phyloP scores from a whole-genome alignment of 805 yeast species.

The Groenewaldozyma tartarivorans region DNA sequence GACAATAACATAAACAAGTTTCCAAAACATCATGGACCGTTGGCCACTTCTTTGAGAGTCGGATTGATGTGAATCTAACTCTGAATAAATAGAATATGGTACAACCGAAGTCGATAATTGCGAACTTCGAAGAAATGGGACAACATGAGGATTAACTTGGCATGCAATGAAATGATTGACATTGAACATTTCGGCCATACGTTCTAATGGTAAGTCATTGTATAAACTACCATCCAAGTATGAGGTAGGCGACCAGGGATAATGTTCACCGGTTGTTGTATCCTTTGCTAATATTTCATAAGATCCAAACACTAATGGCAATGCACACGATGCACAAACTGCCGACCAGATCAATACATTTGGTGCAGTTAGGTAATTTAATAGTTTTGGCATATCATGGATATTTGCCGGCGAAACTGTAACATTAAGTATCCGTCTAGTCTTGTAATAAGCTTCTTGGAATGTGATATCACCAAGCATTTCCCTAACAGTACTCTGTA shows the following conservation, averaged over 20 bases:
- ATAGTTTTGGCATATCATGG: conserved; percentile 81
- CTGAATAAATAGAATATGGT: no score
- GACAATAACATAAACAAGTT: conserved; percentile 32
- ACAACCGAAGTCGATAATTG: no score
- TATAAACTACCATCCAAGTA: conserved; percentile 96
- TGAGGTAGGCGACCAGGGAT: conserved; percentile 74
- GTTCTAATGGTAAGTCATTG: conserved; percentile 81
- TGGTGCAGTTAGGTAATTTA: conserved; percentile 90
- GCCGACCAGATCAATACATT: conserved; percentile 89
- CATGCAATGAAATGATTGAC: conserved; percentile 96
- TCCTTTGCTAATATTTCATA: conserved; percentile 78
- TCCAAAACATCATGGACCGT: background rate
- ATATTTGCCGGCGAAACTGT: conserved; percentile 88
- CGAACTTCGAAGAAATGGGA: conserved; percentile 54
- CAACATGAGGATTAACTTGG: conserved; percentile 94
- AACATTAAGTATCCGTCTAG: conserved; percentile 86
- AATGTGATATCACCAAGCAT: conserved; percentile 87
- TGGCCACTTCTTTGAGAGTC: background rate
- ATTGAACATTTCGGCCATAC: conserved; percentile 92
- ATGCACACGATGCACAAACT: conserved; percentile 84
- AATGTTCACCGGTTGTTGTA: conserved; percentile 57
- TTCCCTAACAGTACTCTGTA: conserved; percentile 63
- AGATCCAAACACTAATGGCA: conserved; percentile 87
- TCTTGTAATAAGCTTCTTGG: conserved; percentile 87
- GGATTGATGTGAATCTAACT: conserved; percentile 1